These are phyloP conservation scores for Dioszegia hungarica DNA, from an alignment of 768 basidiomycete genomes.

Conservation along the genomic window DNA sequence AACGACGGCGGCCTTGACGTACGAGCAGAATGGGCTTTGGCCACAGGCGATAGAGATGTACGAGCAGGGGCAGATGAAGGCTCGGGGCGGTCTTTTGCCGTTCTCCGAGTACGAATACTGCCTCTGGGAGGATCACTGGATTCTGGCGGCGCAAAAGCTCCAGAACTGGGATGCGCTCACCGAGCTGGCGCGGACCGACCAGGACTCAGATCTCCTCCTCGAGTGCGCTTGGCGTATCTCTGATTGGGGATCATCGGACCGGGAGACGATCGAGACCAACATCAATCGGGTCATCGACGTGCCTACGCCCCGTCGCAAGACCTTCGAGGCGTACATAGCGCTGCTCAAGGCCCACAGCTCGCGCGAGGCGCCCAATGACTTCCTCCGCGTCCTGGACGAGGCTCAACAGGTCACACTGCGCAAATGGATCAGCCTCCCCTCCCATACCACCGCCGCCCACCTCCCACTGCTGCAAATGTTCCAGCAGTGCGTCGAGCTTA, in stretches of 20 bases:
- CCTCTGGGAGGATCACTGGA: slow-evolving; percentile 99
- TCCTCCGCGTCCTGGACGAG: slow-evolving; percentile 82
- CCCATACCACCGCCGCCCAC: slow-evolving; percentile 82
- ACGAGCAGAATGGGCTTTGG: slow-evolving; percentile 98
- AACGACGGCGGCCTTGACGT: slow-evolving; percentile 75
- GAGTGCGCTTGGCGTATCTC: slow-evolving; percentile 91
- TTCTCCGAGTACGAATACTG: slow-evolving; percentile 95
- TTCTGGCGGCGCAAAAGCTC: slow-evolving; percentile 86
- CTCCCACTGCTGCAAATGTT: slow-evolving; percentile 93
- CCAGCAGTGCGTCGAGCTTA: slow-evolving; percentile 96
- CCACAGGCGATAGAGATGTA: slow-evolving; percentile 81
- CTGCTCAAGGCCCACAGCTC: slow-evolving; percentile 77
- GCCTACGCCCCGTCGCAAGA: slow-evolving; percentile 87
- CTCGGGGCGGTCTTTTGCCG: slow-evolving; percentile 71
- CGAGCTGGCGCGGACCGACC: slow-evolving; percentile 82
- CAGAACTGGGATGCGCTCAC: slow-evolving; percentile 96
- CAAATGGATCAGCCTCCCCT: slow-evolving; percentile 89
- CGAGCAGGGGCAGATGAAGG: slow-evolving; percentile 81
- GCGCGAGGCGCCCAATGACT: slow-evolving; percentile 71
- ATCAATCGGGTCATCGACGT: slow-evolving; percentile 74
- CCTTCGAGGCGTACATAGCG: slow-evolving; percentile 93
- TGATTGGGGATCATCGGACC: slow-evolving; percentile 71
- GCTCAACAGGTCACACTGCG: slow-evolving; percentile 93
- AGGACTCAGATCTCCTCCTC: slow-evolving; percentile 83
- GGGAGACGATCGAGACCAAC: slow-evolving; percentile 70